These are phyloP conservation scores for Leucosporidium scottii DNA, from an alignment of 768 basidiomycete genomes.

Conservation along the genomic window DNA sequence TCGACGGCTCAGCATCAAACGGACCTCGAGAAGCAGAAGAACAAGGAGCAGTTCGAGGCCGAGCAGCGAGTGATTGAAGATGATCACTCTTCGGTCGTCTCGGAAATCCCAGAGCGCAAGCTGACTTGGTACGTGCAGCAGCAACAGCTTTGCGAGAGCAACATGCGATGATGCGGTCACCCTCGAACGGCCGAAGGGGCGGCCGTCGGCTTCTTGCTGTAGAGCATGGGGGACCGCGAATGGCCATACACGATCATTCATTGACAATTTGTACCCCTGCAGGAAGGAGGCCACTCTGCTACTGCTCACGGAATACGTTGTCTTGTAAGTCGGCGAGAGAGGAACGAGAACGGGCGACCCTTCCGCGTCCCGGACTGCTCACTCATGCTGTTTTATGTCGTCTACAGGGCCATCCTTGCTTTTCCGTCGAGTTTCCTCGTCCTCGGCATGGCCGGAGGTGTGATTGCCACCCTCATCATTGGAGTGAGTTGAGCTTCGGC, in stretches of 20 bases:
- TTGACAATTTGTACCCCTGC: not conserved
- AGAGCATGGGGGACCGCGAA: not conserved
- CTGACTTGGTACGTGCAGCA: not conserved
- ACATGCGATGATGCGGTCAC: too few species aligned
- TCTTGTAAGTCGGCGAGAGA: not conserved
- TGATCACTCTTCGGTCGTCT: too few species aligned
- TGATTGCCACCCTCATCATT: constrained; percentile 12
- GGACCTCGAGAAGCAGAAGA: too few species aligned
- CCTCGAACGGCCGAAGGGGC: too few species aligned
- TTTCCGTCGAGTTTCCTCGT: constrained; percentile 32
- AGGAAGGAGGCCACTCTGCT: not conserved
- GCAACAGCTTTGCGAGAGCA: too few species aligned
- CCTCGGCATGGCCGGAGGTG: constrained; percentile 29
- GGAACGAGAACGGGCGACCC: not conserved
- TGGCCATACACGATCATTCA: too few species aligned
- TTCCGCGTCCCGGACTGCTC: too few species aligned
- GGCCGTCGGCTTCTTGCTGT: not conserved
- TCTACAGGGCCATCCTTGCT: constrained; percentile 19
- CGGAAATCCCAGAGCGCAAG: not conserved
- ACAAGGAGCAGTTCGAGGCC: too few species aligned
- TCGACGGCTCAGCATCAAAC: too few species aligned
- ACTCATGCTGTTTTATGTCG: not conserved
- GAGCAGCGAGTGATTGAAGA: too few species aligned
- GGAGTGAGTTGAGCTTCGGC: constrained; percentile 4
- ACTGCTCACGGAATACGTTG: constrained; percentile 1